Conservation (phyloP, 306 rosid genomes). For the Biancaea sappan region DNA sequence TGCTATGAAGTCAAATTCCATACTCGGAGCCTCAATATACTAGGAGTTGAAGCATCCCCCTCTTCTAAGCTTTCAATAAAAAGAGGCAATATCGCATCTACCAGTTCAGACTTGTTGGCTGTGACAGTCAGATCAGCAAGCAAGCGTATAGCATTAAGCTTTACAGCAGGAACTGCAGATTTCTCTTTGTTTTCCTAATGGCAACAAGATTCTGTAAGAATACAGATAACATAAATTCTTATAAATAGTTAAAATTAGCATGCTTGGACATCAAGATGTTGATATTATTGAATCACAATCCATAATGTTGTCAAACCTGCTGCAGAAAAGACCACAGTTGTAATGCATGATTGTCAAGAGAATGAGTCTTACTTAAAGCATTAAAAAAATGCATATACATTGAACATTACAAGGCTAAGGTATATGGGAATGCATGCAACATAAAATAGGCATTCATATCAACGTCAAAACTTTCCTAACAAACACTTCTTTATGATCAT, state of each 20-base stretch:
- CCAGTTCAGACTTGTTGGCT: conserved; percentile 81
- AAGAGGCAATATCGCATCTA: conserved; percentile 88
- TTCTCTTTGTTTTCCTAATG: conserved; percentile 86
- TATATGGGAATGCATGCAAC: conserved; percentile 22
- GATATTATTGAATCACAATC: conserved; percentile 16
- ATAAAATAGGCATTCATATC: conserved; percentile 11
- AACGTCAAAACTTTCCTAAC: neutral
- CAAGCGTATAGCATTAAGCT: conserved; percentile 83
- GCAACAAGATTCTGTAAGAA: conserved; percentile 39
- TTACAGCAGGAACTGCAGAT: conserved; percentile 76
- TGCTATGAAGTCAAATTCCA: conserved; percentile 52
- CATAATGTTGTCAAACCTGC: conserved; percentile 9
- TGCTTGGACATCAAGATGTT: conserved; percentile 21
- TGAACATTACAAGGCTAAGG: neutral
- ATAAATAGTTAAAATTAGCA: conserved; percentile 25
- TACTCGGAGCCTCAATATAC: conserved; percentile 94
- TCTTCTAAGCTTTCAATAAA: conserved; percentile 95
- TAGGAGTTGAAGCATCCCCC: conserved; percentile 97
- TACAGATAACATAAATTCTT: conserved; percentile 14
- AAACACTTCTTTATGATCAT: neutral
- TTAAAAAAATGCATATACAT: neutral
- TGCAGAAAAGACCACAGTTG: neutral
- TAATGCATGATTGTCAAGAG: conserved; percentile 22
- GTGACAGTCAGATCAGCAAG: conserved; percentile 82
- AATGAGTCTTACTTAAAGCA: conserved; percentile 7